Evolutionary conservation across 108 stramenopile species (phyloP), one percentile per base, ranked within the genome.

Genomic region (Fragilariopsis cylindrus): DNA sequence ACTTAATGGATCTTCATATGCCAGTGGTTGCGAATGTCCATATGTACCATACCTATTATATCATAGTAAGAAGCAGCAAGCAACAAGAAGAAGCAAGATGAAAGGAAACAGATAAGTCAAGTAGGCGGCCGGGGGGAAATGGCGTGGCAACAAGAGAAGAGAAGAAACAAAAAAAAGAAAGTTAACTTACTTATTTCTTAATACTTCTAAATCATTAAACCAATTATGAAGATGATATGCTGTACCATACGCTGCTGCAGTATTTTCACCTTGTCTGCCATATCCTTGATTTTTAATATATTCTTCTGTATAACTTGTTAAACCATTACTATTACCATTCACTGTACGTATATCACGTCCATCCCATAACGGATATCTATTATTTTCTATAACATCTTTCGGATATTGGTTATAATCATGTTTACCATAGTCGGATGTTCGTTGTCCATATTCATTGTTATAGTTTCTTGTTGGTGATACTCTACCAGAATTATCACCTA

Each of bases 221-320:
- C 67, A 68, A 44, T 68, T 68, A 21, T 68, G 67, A 18, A 68
- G 30, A 44, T 68, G 67, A 12, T 68, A 68, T 45, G 67, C 67
- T 7, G 49, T 40, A 11, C 67, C 67, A 18, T 39, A 68, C 2
- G 67, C 19, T 16, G 47, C 50, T 13, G 48, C 39, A 30, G 30
- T 30, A 30, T 30, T 2, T 30, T 30, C 30, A 30, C 30, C 30
- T 30, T 30, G 30, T 30, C 1, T 30, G 3, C 5, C 1, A n/a
- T 48, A n/a, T 5, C 67, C 67, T 44, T 5, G 13, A 30, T 2
- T 30, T 30, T 30, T 30, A 16, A 21, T 49, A 16, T 50, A 19
- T 16, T 49, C 11, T 13, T 40, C 3, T 42, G n/a, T 44, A 19
- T 19, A 68, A n/a, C 40, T 52, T 16, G 50, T 47, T 19, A 68